Evolutionary conservation across 225 moss, liverwort and hornwort species (phyloP), one percentile per base, ranked within the genome.

Genomic region (Bryoerythrophyllum caledonicum): DNA sequence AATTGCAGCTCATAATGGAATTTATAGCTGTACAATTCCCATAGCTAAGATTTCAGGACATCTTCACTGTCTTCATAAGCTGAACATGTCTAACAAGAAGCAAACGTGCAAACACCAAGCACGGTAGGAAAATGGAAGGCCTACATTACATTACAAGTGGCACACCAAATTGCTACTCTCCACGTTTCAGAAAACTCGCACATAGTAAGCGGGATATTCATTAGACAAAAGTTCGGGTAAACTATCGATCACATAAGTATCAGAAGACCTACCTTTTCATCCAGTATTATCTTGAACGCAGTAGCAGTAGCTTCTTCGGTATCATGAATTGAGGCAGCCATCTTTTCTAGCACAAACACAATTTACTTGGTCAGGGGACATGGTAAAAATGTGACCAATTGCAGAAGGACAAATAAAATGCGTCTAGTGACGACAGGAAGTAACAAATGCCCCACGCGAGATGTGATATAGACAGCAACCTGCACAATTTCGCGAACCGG

Each of bases 291-390:
- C 73, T 84, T 69, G 66, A 87, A 92, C 17, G 97, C 90, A 80
- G 85, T 75, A 48, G 92, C 85, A 76, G 90, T 90, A 57, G 92
- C 88, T 89, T 94, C 91, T 79, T 97, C 94, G 13, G 82, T 93
- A 70, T 97, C 97, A 73, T 91, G 86, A 40, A 94, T 48, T 76
- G 94, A 84, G 63, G 91, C 92, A 72, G 85, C 80, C 82, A 85
- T 81, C 96, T 97, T 86, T 76, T 84, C 83, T 73, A 77, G 76
- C 83, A 76, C 67, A 68, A 80, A 68, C 49, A 74, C 73, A 35
- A 60, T 48, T 15, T 32, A 71, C 26, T 67, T 55, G 51, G 26
- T 81, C 74, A 84, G 55, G 46, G 20, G 53, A 38, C 12, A 70
- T 2, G 9, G 12, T n/a, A 34, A 43, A 53, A 72, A 63, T 72